Conservation (phyloP, 2,329 filamentous ascomycete species). For the Paraphoma sp. region DNA sequence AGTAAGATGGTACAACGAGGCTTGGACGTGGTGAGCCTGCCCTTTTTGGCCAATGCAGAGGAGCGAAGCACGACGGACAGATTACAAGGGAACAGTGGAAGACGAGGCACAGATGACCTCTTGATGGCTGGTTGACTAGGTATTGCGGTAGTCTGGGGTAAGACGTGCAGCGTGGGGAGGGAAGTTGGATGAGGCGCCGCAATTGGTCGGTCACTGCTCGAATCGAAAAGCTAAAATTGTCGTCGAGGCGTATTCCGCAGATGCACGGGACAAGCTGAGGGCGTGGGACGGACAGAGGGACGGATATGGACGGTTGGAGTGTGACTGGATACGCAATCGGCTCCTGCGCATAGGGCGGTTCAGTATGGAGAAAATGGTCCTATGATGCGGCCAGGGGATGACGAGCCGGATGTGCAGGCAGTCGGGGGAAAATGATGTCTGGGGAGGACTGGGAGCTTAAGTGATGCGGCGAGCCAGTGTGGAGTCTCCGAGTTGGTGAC, state of each 20-base stretch:
- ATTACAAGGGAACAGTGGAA: conserved; percentile 10
- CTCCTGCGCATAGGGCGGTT: conserved; percentile 35
- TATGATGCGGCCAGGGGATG: conserved; percentile 3
- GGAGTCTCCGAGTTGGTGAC: conserved; percentile 35
- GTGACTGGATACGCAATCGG: conserved; percentile 24
- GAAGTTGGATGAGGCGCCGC: conserved; percentile 18
- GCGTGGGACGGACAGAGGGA: conserved; percentile 32
- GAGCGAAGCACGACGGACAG: conserved; percentile 24
- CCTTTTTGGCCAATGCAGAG: conserved; percentile 17
- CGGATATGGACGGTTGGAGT: conserved; percentile 17
- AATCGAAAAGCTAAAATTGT: conserved; percentile 30
- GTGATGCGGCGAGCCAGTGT: conserved; percentile 27
- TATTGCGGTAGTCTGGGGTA: conserved; percentile 36
- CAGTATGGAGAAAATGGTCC: conserved; percentile 5
- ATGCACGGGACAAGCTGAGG: conserved; percentile 27
- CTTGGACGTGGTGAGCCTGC: conserved; percentile 16
- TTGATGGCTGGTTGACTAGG: conserved; percentile 13
- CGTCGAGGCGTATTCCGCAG: conserved; percentile 30
- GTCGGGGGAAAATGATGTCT: conserved; percentile 10
- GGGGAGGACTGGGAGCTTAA: conserved; percentile 31
- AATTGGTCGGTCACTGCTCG: conserved; percentile 35
- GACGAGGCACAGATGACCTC: conserved; percentile 21
- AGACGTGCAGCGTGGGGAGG: conserved; percentile 37
- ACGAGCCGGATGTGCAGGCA: conserved; percentile 5
- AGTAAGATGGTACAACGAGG: conserved; percentile 7